Base-by-base conservation (phyloP, 768 basidiomycete genomes). In the Gloeopeniophorella convolvens region DNA sequence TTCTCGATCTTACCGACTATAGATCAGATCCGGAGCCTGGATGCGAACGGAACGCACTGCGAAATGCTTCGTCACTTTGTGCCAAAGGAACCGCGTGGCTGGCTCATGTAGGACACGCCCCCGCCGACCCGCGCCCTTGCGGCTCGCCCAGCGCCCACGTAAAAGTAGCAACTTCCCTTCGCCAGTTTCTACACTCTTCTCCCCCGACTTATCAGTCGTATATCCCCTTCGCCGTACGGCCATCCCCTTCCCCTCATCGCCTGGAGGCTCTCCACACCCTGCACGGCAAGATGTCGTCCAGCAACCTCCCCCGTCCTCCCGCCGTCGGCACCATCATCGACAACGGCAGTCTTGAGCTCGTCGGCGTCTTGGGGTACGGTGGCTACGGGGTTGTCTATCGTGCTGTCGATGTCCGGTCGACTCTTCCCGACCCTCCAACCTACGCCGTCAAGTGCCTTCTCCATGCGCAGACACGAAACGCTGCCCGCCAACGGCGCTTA, bases 331-430 rank as follows among this genome's bases (percentile, higher is more conserved):
- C 84, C 55, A 68, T 80, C 64, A 89, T 98, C 72, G 90, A 94
- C 75, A 75, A 79, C 56, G 83, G 82, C 58, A 71, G 79, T 42
- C 79, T 97, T 51, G 79, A 92, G 67, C 83, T 98, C 53, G 78
- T 87, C 59, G 81, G 87, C 60, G 77, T 94, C 55, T 79, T 98
- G 42, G 95, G 95, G 30, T 80, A 87, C 28, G 95, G 95, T 11
- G 94, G 94, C 20, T 98, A 96, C 64, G 95, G 95, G 47, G 83
- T 93, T 59, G 95, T 97, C 10, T 96, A 95, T 66, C 85, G 88
- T 48, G 94, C 90, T 21, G 72, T 87, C 51, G 86, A 88, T 63
- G 66, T 70, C 11, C 62, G 57, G 48, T 45, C 57, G 11, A 13
- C 27, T 27, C 59, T 60, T 39, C 72, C 63, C 45, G 70, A 76